A percentile compares a stretch with the other conserved stretches of the same genome.
Evolutionary conservation across 2,329 filamentous ascomycete genomes (phyloP).

Genomic region (Emericellopsis atlantica): DNA sequence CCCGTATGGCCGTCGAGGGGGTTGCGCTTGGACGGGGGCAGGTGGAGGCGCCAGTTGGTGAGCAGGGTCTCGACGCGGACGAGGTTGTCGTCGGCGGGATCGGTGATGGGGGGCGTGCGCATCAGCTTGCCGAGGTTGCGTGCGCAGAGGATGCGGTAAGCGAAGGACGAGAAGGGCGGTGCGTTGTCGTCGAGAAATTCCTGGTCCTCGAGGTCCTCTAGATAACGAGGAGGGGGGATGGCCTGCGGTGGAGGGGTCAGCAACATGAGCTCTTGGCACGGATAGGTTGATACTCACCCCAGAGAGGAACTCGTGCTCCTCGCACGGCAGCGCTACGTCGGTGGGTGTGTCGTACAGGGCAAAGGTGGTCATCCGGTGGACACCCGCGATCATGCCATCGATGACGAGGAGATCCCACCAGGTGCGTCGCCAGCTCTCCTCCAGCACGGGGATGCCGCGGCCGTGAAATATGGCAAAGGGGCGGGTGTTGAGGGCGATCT

Average conservation of each 20-base stretch:
- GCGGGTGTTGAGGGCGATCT: conserved; percentile 62
- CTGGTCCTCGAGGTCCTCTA: conserved; percentile 64
- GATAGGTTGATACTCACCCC: conserved; percentile 30
- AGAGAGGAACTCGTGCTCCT: conserved; percentile 59
- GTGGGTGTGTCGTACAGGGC: conserved; percentile 52
- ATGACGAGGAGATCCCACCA: conserved; percentile 84
- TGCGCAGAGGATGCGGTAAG: conserved; percentile 72
- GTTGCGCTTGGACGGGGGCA: conserved; percentile 60
- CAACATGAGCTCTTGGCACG: background rate
- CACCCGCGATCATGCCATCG: conserved; percentile 73
- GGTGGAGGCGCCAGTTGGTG: conserved; percentile 67
- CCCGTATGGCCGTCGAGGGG: conserved; percentile 48
- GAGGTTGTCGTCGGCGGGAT: conserved; percentile 40
- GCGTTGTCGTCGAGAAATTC: conserved; percentile 57
- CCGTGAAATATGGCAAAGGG: conserved; percentile 54
- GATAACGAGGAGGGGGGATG: conserved; percentile 45
- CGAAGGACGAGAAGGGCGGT: conserved; percentile 67
- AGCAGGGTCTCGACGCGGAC: conserved; percentile 37
- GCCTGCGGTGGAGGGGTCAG: conserved; percentile 21
- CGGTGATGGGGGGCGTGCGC: conserved; percentile 35
- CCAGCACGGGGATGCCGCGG: conserved; percentile 51
- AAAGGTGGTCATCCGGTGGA: conserved; percentile 61
- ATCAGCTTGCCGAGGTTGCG: conserved; percentile 71
- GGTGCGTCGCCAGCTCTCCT: conserved; percentile 76
- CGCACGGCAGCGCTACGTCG: conserved; percentile 67